A percentile compares a stretch with the other conserved stretches of the same genome.
phyloP scores from a whole-genome alignment of 2,329 filamentous ascomycete species.

The Leptosphaerulina australis region DNA sequence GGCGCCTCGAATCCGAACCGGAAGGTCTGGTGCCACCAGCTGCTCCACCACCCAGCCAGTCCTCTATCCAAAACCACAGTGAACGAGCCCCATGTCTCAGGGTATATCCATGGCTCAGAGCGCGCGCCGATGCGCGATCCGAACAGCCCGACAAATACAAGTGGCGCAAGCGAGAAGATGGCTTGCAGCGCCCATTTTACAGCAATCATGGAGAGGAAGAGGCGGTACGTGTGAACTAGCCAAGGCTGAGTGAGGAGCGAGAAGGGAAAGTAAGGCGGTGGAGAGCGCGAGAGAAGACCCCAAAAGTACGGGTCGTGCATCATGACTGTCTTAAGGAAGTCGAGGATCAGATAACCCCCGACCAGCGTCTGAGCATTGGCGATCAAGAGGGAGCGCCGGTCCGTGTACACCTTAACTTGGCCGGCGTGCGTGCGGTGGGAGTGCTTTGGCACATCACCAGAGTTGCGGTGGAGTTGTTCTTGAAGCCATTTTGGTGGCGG shows the following conservation, averaged over 20 bases:
- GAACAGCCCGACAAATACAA: conserved; percentile 65
- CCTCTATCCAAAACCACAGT: conserved; percentile 68
- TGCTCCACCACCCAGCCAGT: conserved; percentile 80
- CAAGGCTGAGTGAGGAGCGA: conserved; percentile 50
- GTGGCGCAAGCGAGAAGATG: conserved; percentile 65
- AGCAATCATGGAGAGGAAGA: conserved; percentile 60
- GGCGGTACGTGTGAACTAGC: conserved; percentile 62
- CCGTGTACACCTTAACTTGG: conserved; percentile 48
- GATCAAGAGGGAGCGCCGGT: conserved; percentile 43
- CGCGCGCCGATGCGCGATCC: conserved; percentile 66
- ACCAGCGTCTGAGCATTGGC: conserved; percentile 52
- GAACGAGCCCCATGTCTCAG: conserved; percentile 62
- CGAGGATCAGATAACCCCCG: conserved; percentile 69
- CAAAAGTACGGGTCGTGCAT: conserved; percentile 81
- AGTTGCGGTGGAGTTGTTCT: conserved; percentile 44
- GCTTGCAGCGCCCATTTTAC: conserved; percentile 67
- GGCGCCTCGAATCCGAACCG: conserved; percentile 73
- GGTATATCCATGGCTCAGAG: conserved; percentile 66
- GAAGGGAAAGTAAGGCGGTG: conserved; percentile 54
- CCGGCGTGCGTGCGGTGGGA: conserved; percentile 34
- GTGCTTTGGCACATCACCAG: conserved; percentile 27
- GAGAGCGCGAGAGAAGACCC: conserved; percentile 54
- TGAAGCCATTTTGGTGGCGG: conserved; percentile 52
- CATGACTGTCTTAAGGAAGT: conserved; percentile 71
- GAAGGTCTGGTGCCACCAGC: conserved; percentile 92